Conservation (phyloP, 2,329 filamentous ascomycete genomes). For the Aspergillus japonicus region DNA sequence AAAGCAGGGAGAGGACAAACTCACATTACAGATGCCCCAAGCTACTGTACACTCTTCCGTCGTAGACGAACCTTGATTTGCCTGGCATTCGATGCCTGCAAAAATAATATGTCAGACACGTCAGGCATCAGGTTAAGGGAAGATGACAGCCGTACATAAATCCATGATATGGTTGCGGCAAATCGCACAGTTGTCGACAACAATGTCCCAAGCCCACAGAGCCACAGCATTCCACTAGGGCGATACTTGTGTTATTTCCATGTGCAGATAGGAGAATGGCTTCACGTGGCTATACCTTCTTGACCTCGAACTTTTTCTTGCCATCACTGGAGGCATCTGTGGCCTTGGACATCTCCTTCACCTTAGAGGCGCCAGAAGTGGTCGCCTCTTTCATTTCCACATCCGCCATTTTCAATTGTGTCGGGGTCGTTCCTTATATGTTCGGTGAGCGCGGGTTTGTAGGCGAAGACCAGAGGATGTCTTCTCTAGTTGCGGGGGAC, state of each 20-base stretch:
- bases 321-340: slow-evolving; percentile 56
- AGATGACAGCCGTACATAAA: slow-evolving; percentile 63
- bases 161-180: slow-evolving; percentile 99
- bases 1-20: slow-evolving; percentile 38
- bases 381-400: slow-evolving; percentile 93
- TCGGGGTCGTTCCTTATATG: not conserved
- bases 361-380: slow-evolving; percentile 50
- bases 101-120: slow-evolving; percentile 18
- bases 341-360: slow-evolving; percentile 57
- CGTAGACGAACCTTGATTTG: slow-evolving; percentile 94
- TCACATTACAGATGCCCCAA: slow-evolving; percentile 98
- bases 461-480: not conserved
- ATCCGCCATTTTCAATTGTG: slow-evolving; percentile 71
- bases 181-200: slow-evolving; percentile 98
- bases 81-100: slow-evolving; percentile 92
- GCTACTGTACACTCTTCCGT: slow-evolving; percentile 98
- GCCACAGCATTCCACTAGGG: slow-evolving; percentile 94
- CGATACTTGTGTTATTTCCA: slow-evolving; percentile 17
- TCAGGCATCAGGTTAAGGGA: slow-evolving; percentile 1
- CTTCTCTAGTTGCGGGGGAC: not conserved
- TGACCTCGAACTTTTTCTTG: slow-evolving; percentile 97
- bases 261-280: not conserved
- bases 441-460: not conserved
- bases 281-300: slow-evolving; percentile 67
- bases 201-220: slow-evolving; percentile 98